Evolutionary conservation across 106 monocot genomes (phyloP), one percentile per base, ranked within the genome.

Genomic region (Acanthochlamys bracteata): DNA sequence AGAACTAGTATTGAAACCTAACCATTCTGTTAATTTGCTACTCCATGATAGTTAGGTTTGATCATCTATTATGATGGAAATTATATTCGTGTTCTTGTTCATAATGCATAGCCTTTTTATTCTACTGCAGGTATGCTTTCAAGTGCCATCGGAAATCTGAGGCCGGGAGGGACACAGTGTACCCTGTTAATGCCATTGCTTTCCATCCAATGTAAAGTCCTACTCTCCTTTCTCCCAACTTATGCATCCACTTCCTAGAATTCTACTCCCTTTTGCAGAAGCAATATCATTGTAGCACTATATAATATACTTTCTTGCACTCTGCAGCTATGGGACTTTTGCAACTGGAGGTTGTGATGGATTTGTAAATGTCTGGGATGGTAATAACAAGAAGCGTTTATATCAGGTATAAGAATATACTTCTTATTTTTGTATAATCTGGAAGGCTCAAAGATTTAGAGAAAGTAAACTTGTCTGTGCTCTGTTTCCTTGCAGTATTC

Each of bases 301-400:
- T 25, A 51, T 66, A 66, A 54, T 1, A 11, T 68, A 7, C 42
- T 75, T 58, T 39, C 42, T 60, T 70, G 52, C 2, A 15, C 65
- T 12, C 42, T 75, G 63, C 70, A 96, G 95, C 62, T 91, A 91
- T 72, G 95, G 95, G 47, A 96, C 95, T 24, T 96, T 96, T 88
- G 95, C 95, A 40, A 96, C 95, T 49, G 95, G 95, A 55, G 95
- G 95, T 19, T 96, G 95, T 72, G 95, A 96, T 80, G 95, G 95
- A 17, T 90, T 66, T 76, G 95, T 96, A 11, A 96, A 96, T 74
- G 90, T 96, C 19, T 96, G 95, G 95, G 95, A 96, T 79, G 95
- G 95, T 12, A 91, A 77, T 71, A 96, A 96, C 52, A 96, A 96
- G 79, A 96, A 96, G 65, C 76, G 95, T 74, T 69, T 96, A 56